phyloP scores from a whole-genome alignment of 2,329 filamentous ascomycete genomes.

The Stromatinia cepivora region DNA sequence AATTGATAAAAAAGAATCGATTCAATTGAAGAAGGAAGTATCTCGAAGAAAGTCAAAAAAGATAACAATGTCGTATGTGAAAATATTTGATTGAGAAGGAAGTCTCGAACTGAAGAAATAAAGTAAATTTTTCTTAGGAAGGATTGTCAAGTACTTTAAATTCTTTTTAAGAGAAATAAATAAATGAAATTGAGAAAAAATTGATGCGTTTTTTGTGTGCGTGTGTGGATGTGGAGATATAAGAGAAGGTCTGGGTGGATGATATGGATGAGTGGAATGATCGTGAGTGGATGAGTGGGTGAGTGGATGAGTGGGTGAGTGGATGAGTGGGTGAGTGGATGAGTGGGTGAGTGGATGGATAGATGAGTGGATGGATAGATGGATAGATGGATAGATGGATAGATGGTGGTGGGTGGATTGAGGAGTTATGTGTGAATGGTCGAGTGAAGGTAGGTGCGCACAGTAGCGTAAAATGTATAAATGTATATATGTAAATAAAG shows the following conservation, averaged over 20 bases:
- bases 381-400: no score
- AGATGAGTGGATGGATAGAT: neutral
- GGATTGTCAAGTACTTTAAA: conserved; percentile 8
- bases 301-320: neutral
- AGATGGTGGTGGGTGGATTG: neutral
- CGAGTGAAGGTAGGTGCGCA: conserved; percentile 1
- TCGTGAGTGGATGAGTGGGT: neutral
- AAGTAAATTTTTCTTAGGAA: neutral
- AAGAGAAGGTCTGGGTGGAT: neutral
- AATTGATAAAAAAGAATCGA: neutral
- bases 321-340: neutral
- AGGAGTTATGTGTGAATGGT: neutral
- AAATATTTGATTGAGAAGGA: conserved; percentile 1
- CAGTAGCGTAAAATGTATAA: neutral
- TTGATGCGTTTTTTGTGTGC: conserved; percentile 10
- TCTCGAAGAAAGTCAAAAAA: conserved; percentile 8
- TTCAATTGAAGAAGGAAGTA: conserved; percentile 2
- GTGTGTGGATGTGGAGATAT: conserved; percentile 8
- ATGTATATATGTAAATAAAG: no score
- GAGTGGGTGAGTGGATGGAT: no score
- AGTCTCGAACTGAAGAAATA: neutral
- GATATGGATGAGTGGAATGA: neutral
- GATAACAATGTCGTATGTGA: neutral
- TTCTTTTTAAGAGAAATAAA: neutral
- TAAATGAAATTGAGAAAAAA: conserved; percentile 1